Evolutionary conservation across 1,284 basidiomycete species (phyloP).

Genomic region (Ceratobasidium sp.): DNA sequence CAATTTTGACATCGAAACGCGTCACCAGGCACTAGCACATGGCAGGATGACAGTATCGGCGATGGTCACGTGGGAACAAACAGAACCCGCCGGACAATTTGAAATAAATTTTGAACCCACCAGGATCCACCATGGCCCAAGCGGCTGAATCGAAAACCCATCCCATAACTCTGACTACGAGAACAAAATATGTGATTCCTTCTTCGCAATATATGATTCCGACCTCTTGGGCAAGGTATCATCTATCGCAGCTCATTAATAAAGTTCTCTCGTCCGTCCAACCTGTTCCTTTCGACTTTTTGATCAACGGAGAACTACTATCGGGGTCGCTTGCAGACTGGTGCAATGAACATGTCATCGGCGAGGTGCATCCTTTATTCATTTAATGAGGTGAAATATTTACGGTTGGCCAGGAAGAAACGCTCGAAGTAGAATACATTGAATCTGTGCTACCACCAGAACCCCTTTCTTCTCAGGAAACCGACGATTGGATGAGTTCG

Average conservation of each 20-base stretch:
- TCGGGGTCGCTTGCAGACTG: constrained; percentile 82
- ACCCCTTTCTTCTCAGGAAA: constrained; percentile 82
- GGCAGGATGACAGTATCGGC: neutral
- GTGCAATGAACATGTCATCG: constrained; percentile 78
- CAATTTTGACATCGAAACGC: neutral
- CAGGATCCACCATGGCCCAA: neutral
- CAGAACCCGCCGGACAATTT: constrained; percentile 3
- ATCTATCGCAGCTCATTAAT: constrained; percentile 97
- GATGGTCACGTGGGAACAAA: constrained; percentile 6
- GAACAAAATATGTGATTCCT: constrained; percentile 85
- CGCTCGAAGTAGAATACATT: constrained; percentile 94
- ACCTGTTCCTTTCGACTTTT: constrained; percentile 94
- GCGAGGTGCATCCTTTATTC: constrained; percentile 65
- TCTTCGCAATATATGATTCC: constrained; percentile 96
- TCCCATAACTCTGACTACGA: constrained; percentile 86
- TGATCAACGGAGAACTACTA: constrained; percentile 86
- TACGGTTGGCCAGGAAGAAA: constrained; percentile 73
- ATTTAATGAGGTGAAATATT: neutral
- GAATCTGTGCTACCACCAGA: constrained; percentile 92
- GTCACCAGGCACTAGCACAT: neutral
- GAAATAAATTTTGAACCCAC: constrained; percentile 32
- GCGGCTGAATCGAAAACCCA: constrained; percentile 53
- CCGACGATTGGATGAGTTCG: constrained; percentile 95
- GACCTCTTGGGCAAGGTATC: constrained; percentile 89
- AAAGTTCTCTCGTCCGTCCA: constrained; percentile 84